These are phyloP conservation scores for Stephania japonica DNA, from an alignment of 164 flowering plant species.

Conservation along the genomic window DNA sequence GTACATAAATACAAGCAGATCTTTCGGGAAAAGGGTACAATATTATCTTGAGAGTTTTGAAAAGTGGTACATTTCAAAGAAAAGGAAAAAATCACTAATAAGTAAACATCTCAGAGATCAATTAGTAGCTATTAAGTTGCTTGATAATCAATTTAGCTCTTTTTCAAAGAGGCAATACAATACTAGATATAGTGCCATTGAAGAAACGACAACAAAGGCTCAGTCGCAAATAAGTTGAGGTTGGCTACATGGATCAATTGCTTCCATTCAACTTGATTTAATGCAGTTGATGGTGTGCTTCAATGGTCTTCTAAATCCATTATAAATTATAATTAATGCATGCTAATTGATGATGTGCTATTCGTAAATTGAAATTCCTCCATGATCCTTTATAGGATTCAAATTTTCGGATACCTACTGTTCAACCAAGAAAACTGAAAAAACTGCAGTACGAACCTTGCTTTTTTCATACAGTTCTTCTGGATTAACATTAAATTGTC, in stretches of 20 bases:
- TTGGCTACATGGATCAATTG: no score
- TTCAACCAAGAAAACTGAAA: not conserved
- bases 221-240: no score
- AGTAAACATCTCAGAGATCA: not conserved
- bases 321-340: no score
- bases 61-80: not conserved
- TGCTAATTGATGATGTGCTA: no score
- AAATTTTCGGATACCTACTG: not conserved
- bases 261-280: no score
- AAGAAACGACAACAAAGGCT: no score
- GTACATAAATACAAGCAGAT: not conserved
- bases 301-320: no score
- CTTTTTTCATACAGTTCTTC: constrained; percentile 39
- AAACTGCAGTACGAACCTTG: constrained; percentile 41
- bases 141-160: not conserved
- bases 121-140: not conserved
- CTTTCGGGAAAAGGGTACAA: not conserved
- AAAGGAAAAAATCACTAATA: not conserved
- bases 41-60: not conserved
- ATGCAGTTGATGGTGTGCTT: not conserved
- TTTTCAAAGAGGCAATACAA: not conserved
- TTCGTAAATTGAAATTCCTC: not conserved
- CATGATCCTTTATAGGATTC: not conserved
- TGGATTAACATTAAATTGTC: constrained; percentile 33
- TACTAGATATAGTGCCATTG: no score